Base-by-base conservation (phyloP, 2,329 filamentous ascomycete genomes). In the Metarhizium anisopliae region DNA sequence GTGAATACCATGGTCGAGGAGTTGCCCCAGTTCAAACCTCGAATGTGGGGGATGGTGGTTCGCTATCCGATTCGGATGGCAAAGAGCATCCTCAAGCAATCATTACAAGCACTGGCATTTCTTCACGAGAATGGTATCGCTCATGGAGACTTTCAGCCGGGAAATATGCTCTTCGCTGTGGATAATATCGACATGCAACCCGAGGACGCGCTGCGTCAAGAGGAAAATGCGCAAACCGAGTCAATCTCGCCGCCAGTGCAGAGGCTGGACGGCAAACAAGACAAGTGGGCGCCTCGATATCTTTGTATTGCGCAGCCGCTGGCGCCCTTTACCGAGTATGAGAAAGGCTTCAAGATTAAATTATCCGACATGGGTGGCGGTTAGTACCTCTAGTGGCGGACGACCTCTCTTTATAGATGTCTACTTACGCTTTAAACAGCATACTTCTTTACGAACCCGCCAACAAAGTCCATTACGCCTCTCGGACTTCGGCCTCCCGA, bases 31-130 rank as follows among this genome's bases (percentile, higher is more conserved):
- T 68, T 68, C 59, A 68, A 68, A 20, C 65, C 64, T 55, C 63
- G 60, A 32, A 56, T 2, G 52, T 29, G 16, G 13, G 56, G 49
- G 14, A 64, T 59, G 60, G 64, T 58, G 57, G 63, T 63, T 65
- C 74, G 64, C 62, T 76, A 68, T 53, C 72, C 74, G 4, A 68
- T 64, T 32, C 59, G 61, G 56, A 70, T 76, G 58, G 73, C 74
- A 13, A 76, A 72, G 62, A 55, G 35, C 18, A 72, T 74, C 62
- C 65, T 72, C 11, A 71, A 70, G 55, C 72, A 75, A 61, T 63
- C 65, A 54, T 58, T 76, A 35, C 57, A 66, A 40, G 70, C 68
- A 43, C 63, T 76, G 47, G 62, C 64, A 49, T 62, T 65, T 59
- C 62, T 77, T n/a, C 72, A 76, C 53, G 57, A 68, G 43, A 64